Conservation (phyloP, 192 early-diverging fungal genomes). For the Coemansia aciculifera region DNA sequence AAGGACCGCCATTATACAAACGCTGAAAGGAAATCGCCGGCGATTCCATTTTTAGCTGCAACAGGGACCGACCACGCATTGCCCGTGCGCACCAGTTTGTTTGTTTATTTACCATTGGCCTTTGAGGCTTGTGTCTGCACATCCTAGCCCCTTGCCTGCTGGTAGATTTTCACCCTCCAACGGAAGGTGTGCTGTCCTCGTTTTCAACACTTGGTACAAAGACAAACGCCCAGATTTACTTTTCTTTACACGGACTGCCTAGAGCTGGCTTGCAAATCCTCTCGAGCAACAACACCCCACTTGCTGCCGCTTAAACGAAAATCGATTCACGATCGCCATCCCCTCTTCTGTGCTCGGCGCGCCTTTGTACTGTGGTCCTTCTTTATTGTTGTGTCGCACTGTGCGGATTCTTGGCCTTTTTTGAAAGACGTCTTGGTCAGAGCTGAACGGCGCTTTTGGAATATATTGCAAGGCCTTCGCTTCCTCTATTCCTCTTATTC, state of each 20-base stretch:
- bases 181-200: neutral
- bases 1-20: slow-evolving; percentile 13
- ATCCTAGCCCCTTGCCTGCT: slow-evolving; percentile 3
- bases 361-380: slow-evolving; percentile 1
- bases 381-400: neutral
- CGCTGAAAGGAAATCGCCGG: neutral
- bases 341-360: neutral
- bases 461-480: slow-evolving; percentile 1
- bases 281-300: neutral
- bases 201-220: neutral
- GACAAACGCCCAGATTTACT: neutral
- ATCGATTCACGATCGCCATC: slow-evolving; percentile 4
- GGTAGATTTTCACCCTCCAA: neutral
- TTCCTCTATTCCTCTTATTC: neutral
- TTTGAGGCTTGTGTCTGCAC: neutral
- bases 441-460: neutral
- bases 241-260: neutral
- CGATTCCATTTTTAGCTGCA: slow-evolving; percentile 11
- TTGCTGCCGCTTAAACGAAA: slow-evolving; percentile 5
- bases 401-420: neutral
- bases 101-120: neutral
- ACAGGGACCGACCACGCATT: neutral
- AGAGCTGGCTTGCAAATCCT: slow-evolving; percentile 2
- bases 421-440: neutral
- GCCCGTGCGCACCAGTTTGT: neutral